A percentile compares a stretch with the other conserved stretches of the same genome.
Conservation (phyloP, 2,329 filamentous ascomycete genomes). For the Aspergillus transmontanensis region DNA sequence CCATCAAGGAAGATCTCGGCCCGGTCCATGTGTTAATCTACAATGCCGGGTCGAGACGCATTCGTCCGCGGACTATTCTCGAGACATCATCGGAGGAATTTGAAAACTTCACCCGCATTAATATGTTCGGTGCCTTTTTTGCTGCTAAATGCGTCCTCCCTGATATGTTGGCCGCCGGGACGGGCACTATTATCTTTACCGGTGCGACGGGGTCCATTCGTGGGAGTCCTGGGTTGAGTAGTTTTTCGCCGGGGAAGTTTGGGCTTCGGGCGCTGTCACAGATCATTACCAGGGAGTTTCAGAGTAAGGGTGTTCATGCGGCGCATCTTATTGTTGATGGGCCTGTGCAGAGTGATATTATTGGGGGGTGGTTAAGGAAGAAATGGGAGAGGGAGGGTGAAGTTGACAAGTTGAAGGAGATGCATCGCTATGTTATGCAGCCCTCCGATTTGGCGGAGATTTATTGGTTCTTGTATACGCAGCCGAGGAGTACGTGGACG, state of each 20-base stretch:
- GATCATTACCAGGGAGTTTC: slow-evolving; percentile 20
- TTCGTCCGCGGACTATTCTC: slow-evolving; percentile 17
- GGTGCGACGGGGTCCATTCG: slow-evolving; percentile 19
- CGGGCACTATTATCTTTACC: slow-evolving; percentile 18
- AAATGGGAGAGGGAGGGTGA: slow-evolving; percentile 18
- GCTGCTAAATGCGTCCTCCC: slow-evolving; percentile 16
- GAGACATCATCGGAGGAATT: slow-evolving; percentile 18
- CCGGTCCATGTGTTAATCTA: slow-evolving; percentile 18
- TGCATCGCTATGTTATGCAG: slow-evolving; percentile 22
- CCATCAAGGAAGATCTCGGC: slow-evolving; percentile 18
- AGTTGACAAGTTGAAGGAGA: slow-evolving; percentile 13
- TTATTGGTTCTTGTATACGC: slow-evolving; percentile 20
- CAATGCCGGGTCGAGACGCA: slow-evolving; percentile 19
- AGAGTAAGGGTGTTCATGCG: slow-evolving; percentile 15
- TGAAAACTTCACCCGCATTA: slow-evolving; percentile 18
- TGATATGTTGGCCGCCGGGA: slow-evolving; percentile 14
- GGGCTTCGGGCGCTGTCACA: slow-evolving; percentile 18
- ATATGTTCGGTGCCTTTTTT: slow-evolving; percentile 19
- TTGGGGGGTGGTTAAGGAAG: slow-evolving; percentile 11
- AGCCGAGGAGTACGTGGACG: slow-evolving; percentile 22
- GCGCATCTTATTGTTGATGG: slow-evolving; percentile 21
- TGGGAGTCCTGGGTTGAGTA: slow-evolving; percentile 16
- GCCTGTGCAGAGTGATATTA: slow-evolving; percentile 20
- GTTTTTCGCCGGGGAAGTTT: slow-evolving; percentile 21
- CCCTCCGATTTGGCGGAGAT: slow-evolving; percentile 17